These are phyloP conservation scores for Hypoxylon sp. DNA, from an alignment of 2,329 filamentous ascomycete genomes.

Conservation along the genomic window DNA sequence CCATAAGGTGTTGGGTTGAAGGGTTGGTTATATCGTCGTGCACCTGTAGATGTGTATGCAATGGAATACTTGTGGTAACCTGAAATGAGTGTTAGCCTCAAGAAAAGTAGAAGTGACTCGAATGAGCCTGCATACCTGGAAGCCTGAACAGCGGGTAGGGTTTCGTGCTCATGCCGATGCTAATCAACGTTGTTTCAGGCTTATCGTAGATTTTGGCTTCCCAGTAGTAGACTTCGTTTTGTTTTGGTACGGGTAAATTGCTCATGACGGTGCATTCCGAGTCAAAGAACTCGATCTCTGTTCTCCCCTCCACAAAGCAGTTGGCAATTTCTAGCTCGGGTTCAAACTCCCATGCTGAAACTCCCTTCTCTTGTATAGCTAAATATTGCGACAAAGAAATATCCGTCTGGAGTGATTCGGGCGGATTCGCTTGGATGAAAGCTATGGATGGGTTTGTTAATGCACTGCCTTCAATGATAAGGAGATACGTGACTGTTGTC, in stretches of 20 bases:
- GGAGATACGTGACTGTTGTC: not conserved
- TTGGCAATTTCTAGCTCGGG: conserved; percentile 99
- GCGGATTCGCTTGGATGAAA: conserved; percentile 93
- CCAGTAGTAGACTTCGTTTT: conserved; percentile 99
- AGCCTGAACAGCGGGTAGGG: conserved; percentile 95
- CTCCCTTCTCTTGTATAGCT: conserved; percentile 98
- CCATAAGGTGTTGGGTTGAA: conserved; percentile 86
- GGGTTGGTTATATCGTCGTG: conserved; percentile 92
- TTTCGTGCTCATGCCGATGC: conserved; percentile 95
- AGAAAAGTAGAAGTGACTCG: conserved; percentile 4
- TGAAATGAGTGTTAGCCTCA: conserved; percentile 55
- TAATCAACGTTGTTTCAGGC: conserved; percentile 87
- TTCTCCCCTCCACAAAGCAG: conserved; percentile 96
- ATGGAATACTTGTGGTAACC: conserved; percentile 94
- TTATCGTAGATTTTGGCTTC: conserved; percentile 99
- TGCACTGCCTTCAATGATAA: conserved; percentile 5
- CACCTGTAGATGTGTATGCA: conserved; percentile 90
- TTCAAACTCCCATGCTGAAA: conserved; percentile 99
- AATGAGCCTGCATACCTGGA: conserved; percentile 74
- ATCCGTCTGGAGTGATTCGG: conserved; percentile 95
- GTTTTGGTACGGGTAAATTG: conserved; percentile 96
- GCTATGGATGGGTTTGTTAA: conserved; percentile 66
- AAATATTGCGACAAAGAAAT: conserved; percentile 98
- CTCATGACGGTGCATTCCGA: conserved; percentile 97
- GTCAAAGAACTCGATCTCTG: conserved; percentile 99